Conservation (phyloP, 805 yeast species). For the Sporopachydermia lactativora region DNA sequence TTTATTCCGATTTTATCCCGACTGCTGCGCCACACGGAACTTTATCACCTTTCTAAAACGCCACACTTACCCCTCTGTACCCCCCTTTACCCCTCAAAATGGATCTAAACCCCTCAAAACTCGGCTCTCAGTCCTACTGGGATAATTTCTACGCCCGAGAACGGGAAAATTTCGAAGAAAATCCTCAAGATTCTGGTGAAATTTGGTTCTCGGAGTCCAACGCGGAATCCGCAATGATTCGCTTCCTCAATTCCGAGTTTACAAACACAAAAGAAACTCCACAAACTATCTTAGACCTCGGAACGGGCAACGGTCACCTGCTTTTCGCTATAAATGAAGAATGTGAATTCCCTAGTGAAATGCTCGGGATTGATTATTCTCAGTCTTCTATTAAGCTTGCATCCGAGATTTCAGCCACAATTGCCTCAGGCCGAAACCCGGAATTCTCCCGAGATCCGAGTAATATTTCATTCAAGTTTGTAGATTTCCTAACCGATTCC, state of each 20-base stretch:
- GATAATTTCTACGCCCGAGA: slow-evolving; percentile 73
- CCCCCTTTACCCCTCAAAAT: slow-evolving; percentile 3
- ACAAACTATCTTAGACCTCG: slow-evolving; percentile 54
- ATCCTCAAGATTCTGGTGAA: slow-evolving; percentile 84
- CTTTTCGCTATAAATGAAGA: slow-evolving; percentile 56
- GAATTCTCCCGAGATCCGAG: slow-evolving; percentile 11
- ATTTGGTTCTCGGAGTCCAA: slow-evolving; percentile 95
- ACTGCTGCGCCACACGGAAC: no score
- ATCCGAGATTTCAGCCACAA: slow-evolving; percentile 32
- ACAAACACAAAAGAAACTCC: slow-evolving; percentile 15
- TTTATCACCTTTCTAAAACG: no score
- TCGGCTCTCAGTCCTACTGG: slow-evolving; percentile 90
- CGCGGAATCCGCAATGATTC: slow-evolving; percentile 78
- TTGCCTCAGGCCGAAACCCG: slow-evolving; percentile 19
- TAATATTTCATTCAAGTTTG: slow-evolving; percentile 40
- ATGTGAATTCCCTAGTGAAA: slow-evolving; percentile 36
- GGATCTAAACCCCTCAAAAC: slow-evolving; percentile 55
- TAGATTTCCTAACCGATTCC: slow-evolving; percentile 45
- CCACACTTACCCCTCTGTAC: no score
- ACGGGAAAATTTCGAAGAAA: slow-evolving; percentile 50
- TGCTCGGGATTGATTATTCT: slow-evolving; percentile 80
- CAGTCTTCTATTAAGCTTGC: slow-evolving; percentile 72
- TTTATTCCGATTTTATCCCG: no score
- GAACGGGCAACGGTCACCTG: slow-evolving; percentile 94
- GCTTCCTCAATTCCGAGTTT: slow-evolving; percentile 43